Evolutionary conservation across 768 basidiomycete species (phyloP).

Genomic region (Mycena amicta): DNA sequence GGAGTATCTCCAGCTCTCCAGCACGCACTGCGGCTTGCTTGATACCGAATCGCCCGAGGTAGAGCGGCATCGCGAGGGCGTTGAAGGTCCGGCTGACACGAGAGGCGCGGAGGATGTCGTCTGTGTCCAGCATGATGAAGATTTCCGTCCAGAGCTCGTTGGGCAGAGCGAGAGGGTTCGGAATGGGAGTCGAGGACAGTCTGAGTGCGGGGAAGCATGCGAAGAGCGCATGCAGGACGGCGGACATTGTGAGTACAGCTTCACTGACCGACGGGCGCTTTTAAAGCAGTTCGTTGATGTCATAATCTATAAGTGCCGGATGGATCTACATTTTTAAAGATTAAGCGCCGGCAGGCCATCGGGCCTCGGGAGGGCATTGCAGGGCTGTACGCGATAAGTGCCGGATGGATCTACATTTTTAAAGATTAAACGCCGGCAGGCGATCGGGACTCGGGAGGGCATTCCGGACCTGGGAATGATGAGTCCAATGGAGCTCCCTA

Average conservation of each 20-base stretch:
- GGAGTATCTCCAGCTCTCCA: not conserved
- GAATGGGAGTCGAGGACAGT: not conserved
- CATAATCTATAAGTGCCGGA: too few species aligned
- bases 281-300: not conserved
- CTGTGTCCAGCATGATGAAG: slow-evolving; percentile 6
- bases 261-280: not conserved
- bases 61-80: slow-evolving; percentile 9
- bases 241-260: not conserved
- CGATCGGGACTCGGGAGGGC: too few species aligned
- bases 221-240: not conserved
- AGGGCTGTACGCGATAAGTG: too few species aligned
- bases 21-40: not conserved
- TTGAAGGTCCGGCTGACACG: slow-evolving; percentile 11
- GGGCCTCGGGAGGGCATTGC: too few species aligned
- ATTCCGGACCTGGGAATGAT: too few species aligned
- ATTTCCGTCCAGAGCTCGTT: slow-evolving; percentile 13
- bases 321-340: too few species aligned
- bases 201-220: not conserved
- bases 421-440: too few species aligned
- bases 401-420: too few species aligned
- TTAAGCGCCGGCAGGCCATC: too few species aligned
- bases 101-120: not conserved
- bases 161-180: not conserved
- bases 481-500: too few species aligned
- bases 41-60: slow-evolving; percentile 1